Base-by-base conservation (phyloP, 371 early-diverging fungal genomes). In the Lichtheimia hyalospora region DNA sequence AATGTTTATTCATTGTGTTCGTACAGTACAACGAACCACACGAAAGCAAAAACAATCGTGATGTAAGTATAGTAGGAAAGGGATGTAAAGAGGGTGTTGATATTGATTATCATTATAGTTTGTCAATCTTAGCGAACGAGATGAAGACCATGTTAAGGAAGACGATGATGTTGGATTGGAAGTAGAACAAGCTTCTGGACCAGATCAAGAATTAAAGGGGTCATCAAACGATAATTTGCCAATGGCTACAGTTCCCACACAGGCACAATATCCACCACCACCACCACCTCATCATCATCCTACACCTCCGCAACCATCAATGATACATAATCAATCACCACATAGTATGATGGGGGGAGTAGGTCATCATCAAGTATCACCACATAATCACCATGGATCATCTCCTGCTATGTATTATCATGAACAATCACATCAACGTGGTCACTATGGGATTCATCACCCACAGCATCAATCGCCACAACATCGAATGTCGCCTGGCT, bases 21-120 rank as follows among this genome's bases (percentile, higher is more conserved):
- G 18, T 28, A 40, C 56, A 87, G 86, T 88, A 84, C 61, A 82
- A 70, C 39, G 88, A 86, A 40, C 86, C 86, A 10, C 84, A 81
- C 58, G 88, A 88, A 63, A 83, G 84, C 55, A 82, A 85, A 59
- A 73, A 74, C 18, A 88, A 86, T 55, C 73, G 75, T 25, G 88
- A 88, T 56, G 85, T 86, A 73, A 63, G 74, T 73, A 8, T 25
- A 55, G 15, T 8, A n/a, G 44, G 14, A 44, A 18, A 15, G 14
- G n/a, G n/a, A n/a, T n/a, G n/a, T n/a, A n/a, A n/a, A n/a, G n/a
- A n/a, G n/a, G n/a, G n/a, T n/a, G n/a, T n/a, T 16, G 50, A 63
- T 12, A 15, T 61, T n/a, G 66, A 58, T 1, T 64, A 21, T 5
- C n/a, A 61, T 16, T 50, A 23, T 39, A 65, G 65, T 65, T 65